A percentile compares a stretch with the other conserved stretches of the same genome.
phyloP scores from a whole-genome alignment of 2,329 filamentous ascomycete species.

The Pyrenophora seminiperda region DNA sequence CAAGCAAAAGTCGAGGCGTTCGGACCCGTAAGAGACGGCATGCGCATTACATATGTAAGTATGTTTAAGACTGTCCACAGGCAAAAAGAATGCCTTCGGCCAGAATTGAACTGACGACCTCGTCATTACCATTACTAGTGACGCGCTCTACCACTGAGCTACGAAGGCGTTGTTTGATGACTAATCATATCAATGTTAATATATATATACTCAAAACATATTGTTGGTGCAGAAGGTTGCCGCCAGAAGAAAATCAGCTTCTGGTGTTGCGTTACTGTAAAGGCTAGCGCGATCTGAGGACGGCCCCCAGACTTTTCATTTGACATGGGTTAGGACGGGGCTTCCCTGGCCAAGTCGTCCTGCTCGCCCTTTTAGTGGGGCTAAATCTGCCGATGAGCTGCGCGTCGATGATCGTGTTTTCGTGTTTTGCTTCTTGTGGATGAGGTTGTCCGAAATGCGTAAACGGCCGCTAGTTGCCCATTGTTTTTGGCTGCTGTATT shows the following conservation, averaged over 20 bases:
- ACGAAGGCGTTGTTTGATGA: constrained; percentile 31
- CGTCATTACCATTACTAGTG: constrained; percentile 50
- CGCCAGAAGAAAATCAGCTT: too few relatives aligned
- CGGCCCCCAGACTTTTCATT: too few relatives aligned
- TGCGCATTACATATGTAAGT: too few relatives aligned
- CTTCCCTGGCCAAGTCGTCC: too few relatives aligned
- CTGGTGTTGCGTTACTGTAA: too few relatives aligned
- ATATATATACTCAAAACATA: background rate
- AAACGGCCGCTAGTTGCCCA: background rate
- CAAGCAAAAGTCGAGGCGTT: too few relatives aligned
- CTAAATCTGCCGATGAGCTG: background rate
- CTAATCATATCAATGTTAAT: background rate
- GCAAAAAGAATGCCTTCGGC: constrained; percentile 11
- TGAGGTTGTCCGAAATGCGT: background rate
- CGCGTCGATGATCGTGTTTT: background rate
- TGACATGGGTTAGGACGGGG: too few relatives aligned
- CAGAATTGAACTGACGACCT: constrained; percentile 38
- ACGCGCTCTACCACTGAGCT: constrained; percentile 48
- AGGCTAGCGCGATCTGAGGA: too few relatives aligned
- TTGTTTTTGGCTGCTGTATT: background rate
- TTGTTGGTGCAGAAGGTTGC: too few relatives aligned
- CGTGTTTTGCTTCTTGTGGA: background rate
- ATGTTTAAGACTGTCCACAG: too few relatives aligned
- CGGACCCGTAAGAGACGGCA: too few relatives aligned
- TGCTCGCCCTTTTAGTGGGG: too few relatives aligned